Evolutionary conservation across 352 stramenopile genomes (phyloP).

Genomic region (Pythium aquatile): DNA sequence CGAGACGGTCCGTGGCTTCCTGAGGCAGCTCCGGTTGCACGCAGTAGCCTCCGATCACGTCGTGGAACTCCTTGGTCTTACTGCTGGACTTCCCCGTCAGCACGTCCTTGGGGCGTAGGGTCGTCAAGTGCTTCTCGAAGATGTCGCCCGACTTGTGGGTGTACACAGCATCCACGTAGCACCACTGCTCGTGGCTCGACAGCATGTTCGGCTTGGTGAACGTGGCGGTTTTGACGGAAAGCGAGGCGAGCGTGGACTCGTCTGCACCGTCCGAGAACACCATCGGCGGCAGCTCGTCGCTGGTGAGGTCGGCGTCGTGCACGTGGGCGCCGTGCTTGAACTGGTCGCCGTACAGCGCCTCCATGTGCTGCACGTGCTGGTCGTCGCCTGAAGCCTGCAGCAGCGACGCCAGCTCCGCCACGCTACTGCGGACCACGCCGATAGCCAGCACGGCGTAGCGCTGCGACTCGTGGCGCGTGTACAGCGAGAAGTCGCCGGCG

Average conservation of each 20-base stretch:
- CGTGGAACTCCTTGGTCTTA: constrained; percentile 24
- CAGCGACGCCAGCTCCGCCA: constrained; percentile 14
- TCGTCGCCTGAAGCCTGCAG: constrained; percentile 9
- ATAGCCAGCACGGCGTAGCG: constrained; percentile 23
- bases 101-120: constrained; percentile 20
- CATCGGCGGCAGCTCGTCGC: neutral
- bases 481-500: constrained; percentile 20
- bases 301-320: constrained; percentile 19
- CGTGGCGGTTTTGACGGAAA: constrained; percentile 27
- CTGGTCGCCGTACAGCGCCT: constrained; percentile 23
- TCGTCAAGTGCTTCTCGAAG: constrained; percentile 29
- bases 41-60: constrained; percentile 25
- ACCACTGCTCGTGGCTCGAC: constrained; percentile 28
- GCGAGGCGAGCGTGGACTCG: constrained; percentile 11
- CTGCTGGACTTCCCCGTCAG: constrained; percentile 13
- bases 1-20: neutral
- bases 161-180: constrained; percentile 25
- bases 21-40: constrained; percentile 20
- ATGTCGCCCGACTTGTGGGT: constrained; percentile 7
- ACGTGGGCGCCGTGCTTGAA: constrained; percentile 24
- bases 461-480: constrained; percentile 23
- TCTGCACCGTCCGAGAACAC: neutral
- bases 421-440: constrained; percentile 8
- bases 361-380: constrained; percentile 25
- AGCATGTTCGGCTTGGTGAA: constrained; percentile 22